Percentiles rank a stretch among this genome's conserved stretches.
Evolutionary conservation across 371 early-diverging fungal genomes (phyloP).

Genomic region (Mucor ambiguus): DNA sequence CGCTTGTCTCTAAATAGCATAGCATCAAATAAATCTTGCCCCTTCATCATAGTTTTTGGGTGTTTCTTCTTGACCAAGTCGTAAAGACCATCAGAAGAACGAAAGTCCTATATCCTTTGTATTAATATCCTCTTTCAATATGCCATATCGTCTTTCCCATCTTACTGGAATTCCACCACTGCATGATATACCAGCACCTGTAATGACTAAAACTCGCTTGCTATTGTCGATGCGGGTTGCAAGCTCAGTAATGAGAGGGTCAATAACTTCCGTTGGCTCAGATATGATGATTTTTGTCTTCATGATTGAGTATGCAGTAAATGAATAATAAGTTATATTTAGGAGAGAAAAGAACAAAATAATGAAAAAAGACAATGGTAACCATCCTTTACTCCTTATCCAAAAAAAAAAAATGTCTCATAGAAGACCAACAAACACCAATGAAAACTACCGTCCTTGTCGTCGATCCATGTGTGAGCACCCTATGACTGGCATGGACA

Average conservation of each 20-base stretch:
- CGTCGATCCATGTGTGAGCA: neutral
- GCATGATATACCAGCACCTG: slow-evolving; percentile 94
- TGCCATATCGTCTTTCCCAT: slow-evolving; percentile 61
- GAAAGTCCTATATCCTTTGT: slow-evolving; percentile 68
- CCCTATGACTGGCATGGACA: neutral
- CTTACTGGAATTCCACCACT: slow-evolving; percentile 87
- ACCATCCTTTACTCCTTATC: neutral
- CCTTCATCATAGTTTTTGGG: slow-evolving; percentile 74
- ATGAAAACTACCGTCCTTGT: neutral
- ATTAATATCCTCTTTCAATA: slow-evolving; percentile 69
- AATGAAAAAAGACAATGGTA: neutral
- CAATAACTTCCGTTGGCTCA: slow-evolving; percentile 39
- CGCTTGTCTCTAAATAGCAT: slow-evolving; percentile 75
- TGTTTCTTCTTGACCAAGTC: slow-evolving; percentile 79
- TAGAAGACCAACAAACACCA: neutral
- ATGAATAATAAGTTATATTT: neutral
- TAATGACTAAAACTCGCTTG: slow-evolving; percentile 75
- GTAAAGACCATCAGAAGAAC: slow-evolving; percentile 79
- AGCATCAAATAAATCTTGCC: slow-evolving; percentile 97
- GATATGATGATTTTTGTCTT: slow-evolving; percentile 36
- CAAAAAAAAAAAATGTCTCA: slow-evolving; percentile 4
- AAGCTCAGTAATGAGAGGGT: slow-evolving; percentile 44
- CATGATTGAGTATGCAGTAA: slow-evolving; percentile 8
- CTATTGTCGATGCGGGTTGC: slow-evolving; percentile 61
- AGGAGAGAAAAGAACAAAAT: slow-evolving; percentile 2